Evolutionary conservation across 805 yeast species (phyloP).

Genomic region (Sugiyamaella valdiviana): DNA sequence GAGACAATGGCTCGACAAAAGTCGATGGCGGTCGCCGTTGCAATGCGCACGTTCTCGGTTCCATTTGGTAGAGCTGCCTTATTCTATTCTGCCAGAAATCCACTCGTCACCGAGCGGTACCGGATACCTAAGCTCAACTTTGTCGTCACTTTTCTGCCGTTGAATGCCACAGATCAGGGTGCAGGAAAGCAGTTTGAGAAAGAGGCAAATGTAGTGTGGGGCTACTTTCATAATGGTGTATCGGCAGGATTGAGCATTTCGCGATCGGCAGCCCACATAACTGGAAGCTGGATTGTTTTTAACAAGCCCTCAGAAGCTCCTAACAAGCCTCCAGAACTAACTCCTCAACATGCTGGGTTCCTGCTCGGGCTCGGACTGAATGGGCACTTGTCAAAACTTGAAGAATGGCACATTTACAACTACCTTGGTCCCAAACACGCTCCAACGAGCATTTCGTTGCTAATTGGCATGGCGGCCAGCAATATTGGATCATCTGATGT

Average conservation of each 20-base stretch:
- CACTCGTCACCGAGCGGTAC: constrained; percentile 78
- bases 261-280: constrained; percentile 57
- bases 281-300: constrained; percentile 88
- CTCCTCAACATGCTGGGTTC: constrained; percentile 90
- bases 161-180: constrained; percentile 51
- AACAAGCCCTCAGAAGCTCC: too few relatives aligned
- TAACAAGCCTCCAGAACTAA: constrained; percentile 64
- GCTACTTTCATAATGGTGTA: constrained; percentile 86
- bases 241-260: constrained; percentile 78
- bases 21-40: constrained; percentile 53
- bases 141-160: constrained; percentile 58
- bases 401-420: constrained; percentile 95
- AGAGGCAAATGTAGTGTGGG: constrained; percentile 62
- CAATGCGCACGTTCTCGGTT: constrained; percentile 64
- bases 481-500: constrained; percentile 74
- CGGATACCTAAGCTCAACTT: constrained; percentile 72
- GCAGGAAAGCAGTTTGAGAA: constrained; percentile 49
- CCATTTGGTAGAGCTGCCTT: constrained; percentile 77
- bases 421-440: constrained; percentile 85
- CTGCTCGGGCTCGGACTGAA: constrained; percentile 85
- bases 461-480: constrained; percentile 92
- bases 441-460: constrained; percentile 75
- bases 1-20: constrained; percentile 49
- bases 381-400: constrained; percentile 76
- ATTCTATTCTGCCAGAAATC: constrained; percentile 60